These are phyloP conservation scores for Rauvolfia tetraphylla DNA, from an alignment of 257 asterid genomes.

Conservation along the genomic window DNA sequence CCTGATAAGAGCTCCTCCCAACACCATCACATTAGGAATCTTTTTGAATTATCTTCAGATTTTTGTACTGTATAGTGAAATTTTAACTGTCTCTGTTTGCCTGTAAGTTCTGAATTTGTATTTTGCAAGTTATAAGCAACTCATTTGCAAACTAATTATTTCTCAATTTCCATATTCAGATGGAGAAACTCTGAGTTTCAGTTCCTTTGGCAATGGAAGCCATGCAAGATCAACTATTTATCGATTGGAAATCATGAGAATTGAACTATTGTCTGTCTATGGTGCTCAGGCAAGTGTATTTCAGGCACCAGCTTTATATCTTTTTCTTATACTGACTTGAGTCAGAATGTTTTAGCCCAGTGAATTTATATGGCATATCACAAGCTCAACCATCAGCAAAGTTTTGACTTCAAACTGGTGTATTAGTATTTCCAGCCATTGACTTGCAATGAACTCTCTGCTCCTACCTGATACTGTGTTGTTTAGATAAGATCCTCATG, in stretches of 20 bases:
- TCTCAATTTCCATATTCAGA: conserved; percentile 38
- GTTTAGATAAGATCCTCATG: neutral
- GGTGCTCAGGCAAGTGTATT: conserved; percentile 68
- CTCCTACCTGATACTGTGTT: neutral
- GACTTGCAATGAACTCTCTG: neutral
- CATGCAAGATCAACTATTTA: conserved; percentile 52
- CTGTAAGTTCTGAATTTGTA: conserved; percentile 4
- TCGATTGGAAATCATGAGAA: conserved; percentile 59
- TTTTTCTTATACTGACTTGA: neutral
- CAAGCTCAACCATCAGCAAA: neutral
- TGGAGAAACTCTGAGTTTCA: conserved; percentile 40
- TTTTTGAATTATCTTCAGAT: neutral
- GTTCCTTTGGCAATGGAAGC: conserved; percentile 36
- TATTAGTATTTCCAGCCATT: neutral
- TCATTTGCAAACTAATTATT: neutral
- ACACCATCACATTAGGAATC: neutral
- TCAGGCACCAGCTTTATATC: neutral
- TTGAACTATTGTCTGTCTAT: conserved; percentile 63
- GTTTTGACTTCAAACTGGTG: neutral
- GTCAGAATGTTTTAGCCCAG: neutral
- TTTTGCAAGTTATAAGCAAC: conserved; percentile 9
- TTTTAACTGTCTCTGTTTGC: neutral
- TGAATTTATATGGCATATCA: neutral
- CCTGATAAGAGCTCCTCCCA: neutral
- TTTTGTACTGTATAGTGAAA: neutral